Evolutionary conservation across 2,329 filamentous ascomycete genomes (phyloP), one percentile per base, ranked within the genome.

Genomic region (Trichoderma sp.): DNA sequence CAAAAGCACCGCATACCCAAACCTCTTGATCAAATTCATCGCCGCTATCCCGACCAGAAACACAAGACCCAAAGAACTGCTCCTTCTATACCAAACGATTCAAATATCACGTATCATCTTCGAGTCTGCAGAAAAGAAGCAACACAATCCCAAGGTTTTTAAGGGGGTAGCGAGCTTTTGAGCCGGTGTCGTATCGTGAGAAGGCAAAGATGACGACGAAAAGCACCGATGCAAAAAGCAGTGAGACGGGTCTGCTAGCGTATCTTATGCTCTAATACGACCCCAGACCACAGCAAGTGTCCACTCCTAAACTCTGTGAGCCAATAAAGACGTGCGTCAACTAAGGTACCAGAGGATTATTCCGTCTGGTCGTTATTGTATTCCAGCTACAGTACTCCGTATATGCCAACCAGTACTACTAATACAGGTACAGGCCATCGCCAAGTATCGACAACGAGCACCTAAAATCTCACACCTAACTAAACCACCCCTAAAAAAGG

Each of bases 1-100:
- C 53, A 66, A 58, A 66, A 66, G 39, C 53, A 66, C 50, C 53
- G 63, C 63, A 37, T 58, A 66, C 17, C 37, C 63, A 19, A 66
- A 4, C 39, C 63, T 58, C 37, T 34, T 66, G 8, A 66, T 37
- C 39, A 58, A 48, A 5, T 17, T 39, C 35, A 58, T 64, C 13
- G 7, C 19, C 17, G 34, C 2, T 17, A 27, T 63, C 59, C 45
- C 29, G n/a, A 37, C 9, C 9, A 37, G 12, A 54, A 13, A 32
- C 17, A 56, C 53, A 13, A 56, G 27, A 48, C 29, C 7, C 29
- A 29, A 7, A 29, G 7, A 7, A 7, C 42, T 2, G 22, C 42
- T 48, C 42, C 42, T 48, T 48, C 42, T 48, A 22, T 48, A 6
- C 22, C 22, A 3, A 52, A 17, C 48, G 17, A 53, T 19, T 32